A percentile compares a stretch with the other conserved stretches of the same genome.
These are phyloP conservation scores for Apiospora kogelbergensis DNA, from an alignment of 2,329 filamentous ascomycete genomes.

Conservation along the genomic window DNA sequence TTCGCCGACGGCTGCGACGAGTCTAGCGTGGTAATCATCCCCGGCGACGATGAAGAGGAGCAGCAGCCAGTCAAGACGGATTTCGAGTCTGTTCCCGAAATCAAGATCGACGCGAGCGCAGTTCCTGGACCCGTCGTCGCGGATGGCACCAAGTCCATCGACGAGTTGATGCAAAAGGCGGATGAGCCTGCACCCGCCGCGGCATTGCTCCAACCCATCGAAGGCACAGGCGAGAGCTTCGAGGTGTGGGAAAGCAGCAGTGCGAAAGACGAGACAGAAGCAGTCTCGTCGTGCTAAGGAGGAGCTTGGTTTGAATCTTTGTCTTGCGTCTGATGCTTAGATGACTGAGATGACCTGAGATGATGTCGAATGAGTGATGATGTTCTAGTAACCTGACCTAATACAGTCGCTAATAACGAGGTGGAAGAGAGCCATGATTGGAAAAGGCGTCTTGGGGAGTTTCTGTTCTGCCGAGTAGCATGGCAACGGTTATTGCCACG, in stretches of 20 bases:
- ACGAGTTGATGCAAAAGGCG: conserved; percentile 38
- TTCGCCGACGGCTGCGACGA: conserved; percentile 67
- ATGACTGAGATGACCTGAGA: neutral
- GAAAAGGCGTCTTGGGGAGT: conserved; percentile 12
- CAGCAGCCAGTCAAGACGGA: conserved; percentile 16
- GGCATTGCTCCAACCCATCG: conserved; percentile 52
- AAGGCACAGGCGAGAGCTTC: conserved; percentile 60
- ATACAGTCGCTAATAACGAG: conserved; percentile 12
- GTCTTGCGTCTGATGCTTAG: neutral
- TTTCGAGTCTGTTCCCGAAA: conserved; percentile 28
- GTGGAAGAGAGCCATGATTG: neutral
- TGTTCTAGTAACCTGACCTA: conserved; percentile 7
- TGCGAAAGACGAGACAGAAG: conserved; percentile 56
- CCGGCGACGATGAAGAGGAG: conserved; percentile 56
- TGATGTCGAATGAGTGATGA: conserved; percentile 10
- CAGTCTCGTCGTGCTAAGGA: conserved; percentile 12
- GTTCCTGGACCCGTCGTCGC: conserved; percentile 18
- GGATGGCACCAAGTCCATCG: conserved; percentile 28
- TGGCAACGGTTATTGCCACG: neutral
- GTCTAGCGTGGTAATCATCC: conserved; percentile 59
- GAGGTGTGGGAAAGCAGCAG: conserved; percentile 72
- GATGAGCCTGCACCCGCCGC: conserved; percentile 41
- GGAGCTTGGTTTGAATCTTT: neutral
- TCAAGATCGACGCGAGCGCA: conserved; percentile 29
- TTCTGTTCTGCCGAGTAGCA: neutral